phyloP scores from a whole-genome alignment of 2,329 filamentous ascomycete species.

The Cadophora luteo-olivacea region DNA sequence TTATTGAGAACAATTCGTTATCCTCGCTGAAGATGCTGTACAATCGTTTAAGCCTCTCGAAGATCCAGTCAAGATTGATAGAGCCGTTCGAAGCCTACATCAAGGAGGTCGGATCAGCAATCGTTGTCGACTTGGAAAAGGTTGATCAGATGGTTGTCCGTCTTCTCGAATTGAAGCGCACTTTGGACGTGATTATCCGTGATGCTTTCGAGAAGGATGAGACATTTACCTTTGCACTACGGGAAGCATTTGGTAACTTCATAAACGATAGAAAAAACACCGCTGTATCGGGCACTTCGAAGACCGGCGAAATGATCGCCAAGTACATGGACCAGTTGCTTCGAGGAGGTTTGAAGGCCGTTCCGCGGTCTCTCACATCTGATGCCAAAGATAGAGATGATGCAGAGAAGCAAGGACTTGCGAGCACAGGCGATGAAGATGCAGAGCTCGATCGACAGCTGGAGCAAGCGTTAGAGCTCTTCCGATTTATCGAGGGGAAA shows the following conservation, averaged over 20 bases:
- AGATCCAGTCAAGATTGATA: constrained; percentile 73
- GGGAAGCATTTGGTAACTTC: constrained; percentile 86
- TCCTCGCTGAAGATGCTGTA: constrained; percentile 79
- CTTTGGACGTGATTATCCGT: constrained; percentile 77
- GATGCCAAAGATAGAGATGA: constrained; percentile 63
- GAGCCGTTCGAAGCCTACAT: constrained; percentile 82
- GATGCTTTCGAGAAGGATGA: constrained; percentile 80
- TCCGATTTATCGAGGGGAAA: constrained; percentile 96
- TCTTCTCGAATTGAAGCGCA: constrained; percentile 79
- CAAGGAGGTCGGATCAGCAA: constrained; percentile 71
- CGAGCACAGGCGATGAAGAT: constrained; percentile 83
- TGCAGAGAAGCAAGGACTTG: constrained; percentile 67
- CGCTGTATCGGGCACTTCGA: constrained; percentile 80
- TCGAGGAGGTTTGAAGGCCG: constrained; percentile 83
- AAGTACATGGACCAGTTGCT: constrained; percentile 94
- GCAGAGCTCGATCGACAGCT: constrained; percentile 90
- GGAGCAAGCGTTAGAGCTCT: constrained; percentile 90
- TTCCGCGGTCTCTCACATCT: constrained; percentile 72
- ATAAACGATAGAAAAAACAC: constrained; percentile 87
- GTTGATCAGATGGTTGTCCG: constrained; percentile 87
- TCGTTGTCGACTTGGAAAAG: constrained; percentile 81
- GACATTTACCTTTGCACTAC: constrained; percentile 77
- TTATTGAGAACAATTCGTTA: constrained; percentile 75
- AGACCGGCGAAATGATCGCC: constrained; percentile 98
- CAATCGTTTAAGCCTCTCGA: constrained; percentile 73